Evolutionary conservation across 1,139 yeast species (phyloP), one percentile per base, ranked within the genome.

Genomic region (Taphrina communis): DNA sequence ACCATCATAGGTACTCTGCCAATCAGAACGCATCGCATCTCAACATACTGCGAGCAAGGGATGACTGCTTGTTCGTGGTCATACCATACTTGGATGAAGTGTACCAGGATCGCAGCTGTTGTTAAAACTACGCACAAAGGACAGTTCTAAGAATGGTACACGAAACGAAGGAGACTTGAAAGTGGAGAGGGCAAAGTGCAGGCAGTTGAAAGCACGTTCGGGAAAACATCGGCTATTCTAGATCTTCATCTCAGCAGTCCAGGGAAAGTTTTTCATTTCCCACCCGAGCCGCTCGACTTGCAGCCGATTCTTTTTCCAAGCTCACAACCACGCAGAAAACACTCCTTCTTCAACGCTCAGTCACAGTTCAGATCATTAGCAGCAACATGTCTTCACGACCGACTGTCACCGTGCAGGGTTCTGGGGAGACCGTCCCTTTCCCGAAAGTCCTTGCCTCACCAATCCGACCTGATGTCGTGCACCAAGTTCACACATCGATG

Each of bases 381-480:
- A 50, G n/a, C 53, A 50, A 25, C 53, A 53, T 53, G 58, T 35
- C 58, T 38, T 56, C 62, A 36, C 62, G 62, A 58, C 62, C 62
- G 42, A 58, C 62, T 42, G 62, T 58, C 19, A 36, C 62, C 39
- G 53, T 58, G 5, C 62, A 58, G 62, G 62, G 62, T 11, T 56
- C 60, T 5, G 62, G 53, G 17, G 62, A 42, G 53, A 44, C 53
- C 17, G 85, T 93, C 78, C 92, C 97, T 79, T 87, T 94, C 81
- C 99, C 99, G 85, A 96, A 97, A 80, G 97, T 94, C 81, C 94
- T 94, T 90, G 84, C 92, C 84, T 97, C 99, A 81, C 99, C 99
- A 84, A 95, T 94, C 87, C 94, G 99, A 88, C 95, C 97, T 81
- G 99, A 94, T 83, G 86, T 94, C 80, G 97, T 94, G 81, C 99